Evolutionary conservation across 805 yeast genomes (phyloP).

Genomic region (Blastobotrys attinorum): DNA sequence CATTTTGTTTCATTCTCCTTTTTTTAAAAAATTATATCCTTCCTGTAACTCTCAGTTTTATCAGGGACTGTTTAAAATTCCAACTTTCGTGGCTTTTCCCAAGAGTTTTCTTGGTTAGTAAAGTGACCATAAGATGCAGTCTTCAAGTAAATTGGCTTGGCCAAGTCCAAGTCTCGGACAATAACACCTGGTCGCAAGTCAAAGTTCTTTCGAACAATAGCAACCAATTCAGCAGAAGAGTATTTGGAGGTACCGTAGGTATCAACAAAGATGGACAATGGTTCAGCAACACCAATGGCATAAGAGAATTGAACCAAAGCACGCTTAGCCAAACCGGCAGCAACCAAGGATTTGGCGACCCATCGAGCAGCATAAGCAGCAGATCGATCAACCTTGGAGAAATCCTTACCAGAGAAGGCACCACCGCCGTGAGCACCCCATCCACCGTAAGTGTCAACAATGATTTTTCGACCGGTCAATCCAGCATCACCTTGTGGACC

Average conservation of each 20-base stretch:
- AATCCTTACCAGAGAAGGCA: constrained; percentile 99
- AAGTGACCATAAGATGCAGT: constrained; percentile 99
- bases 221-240: constrained; percentile 84
- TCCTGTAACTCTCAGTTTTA: neutral
- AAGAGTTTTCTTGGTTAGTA: constrained; percentile 96
- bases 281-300: constrained; percentile 99
- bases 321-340: constrained; percentile 93
- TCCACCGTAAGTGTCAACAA: constrained; percentile 99
- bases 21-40: neutral
- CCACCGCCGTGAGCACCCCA: constrained; percentile 99
- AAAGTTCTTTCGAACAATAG: constrained; percentile 85
- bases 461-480: constrained; percentile 98
- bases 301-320: constrained; percentile 97
- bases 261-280: constrained; percentile 94
- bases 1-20: too few relatives aligned
- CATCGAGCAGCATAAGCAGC: constrained; percentile 99
- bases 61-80: constrained; percentile 24
- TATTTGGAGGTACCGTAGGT: constrained; percentile 95
- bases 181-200: constrained; percentile 99
- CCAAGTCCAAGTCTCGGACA: constrained; percentile 93
- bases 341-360: constrained; percentile 97
- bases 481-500: constrained; percentile 99
- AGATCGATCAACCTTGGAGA: constrained; percentile 98
- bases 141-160: constrained; percentile 98
- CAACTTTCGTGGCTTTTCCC: constrained; percentile 85